Base-by-base conservation (phyloP, 2,329 filamentous ascomycete genomes). In the Sarocladium oryzae region DNA sequence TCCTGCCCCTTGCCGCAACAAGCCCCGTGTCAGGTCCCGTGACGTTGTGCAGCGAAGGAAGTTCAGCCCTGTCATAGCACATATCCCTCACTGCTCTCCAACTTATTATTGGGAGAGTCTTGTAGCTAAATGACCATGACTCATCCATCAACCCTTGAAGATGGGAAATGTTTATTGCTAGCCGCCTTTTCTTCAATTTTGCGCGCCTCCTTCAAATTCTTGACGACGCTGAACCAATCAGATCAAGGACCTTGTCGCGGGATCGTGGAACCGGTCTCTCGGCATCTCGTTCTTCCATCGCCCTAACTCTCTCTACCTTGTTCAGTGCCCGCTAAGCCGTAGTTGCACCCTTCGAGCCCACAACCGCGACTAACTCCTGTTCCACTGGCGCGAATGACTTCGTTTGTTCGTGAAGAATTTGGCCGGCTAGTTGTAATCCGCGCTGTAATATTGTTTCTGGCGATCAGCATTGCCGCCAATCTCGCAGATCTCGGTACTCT, bases 1-100 rank as follows among this genome's bases (percentile, higher is more conserved):
- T 40, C 37, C 37, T 40, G 4, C 37, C 40, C 23, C 40, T 13
- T n/a, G n/a, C 36, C 23, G 40, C 40, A 26, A 28, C 40, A 26
- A 21, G 40, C 40, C 40, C 9, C 26, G 40, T 43, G 21, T 43
- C 40, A 43, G 23, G 40, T 26, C 40, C 40, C 40, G 40, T 43
- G 40, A 28, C 40, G 7, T 43, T 26, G 40, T 26, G 40, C 26
- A 13, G 11, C 40, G 23, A 40, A 21, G 7, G 9, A 8, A 21
- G 37, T 3, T 15, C 15, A n/a, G 15, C 11, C 33, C 33, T 8
- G 33, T n/a, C 33, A 36, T n/a, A 6, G 8, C 33, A 36, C 8
- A 36, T n/a, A n/a, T n/a, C n/a, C n/a, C n/a, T n/a, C n/a, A n/a
- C n/a, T n/a, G n/a, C n/a, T n/a, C n/a, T n/a, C n/a, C n/a, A n/a